Percentiles rank a stretch among this genome's conserved stretches.
Conservation (phyloP, 106 monocot genomes). For the Xerophyta viscosa region DNA sequence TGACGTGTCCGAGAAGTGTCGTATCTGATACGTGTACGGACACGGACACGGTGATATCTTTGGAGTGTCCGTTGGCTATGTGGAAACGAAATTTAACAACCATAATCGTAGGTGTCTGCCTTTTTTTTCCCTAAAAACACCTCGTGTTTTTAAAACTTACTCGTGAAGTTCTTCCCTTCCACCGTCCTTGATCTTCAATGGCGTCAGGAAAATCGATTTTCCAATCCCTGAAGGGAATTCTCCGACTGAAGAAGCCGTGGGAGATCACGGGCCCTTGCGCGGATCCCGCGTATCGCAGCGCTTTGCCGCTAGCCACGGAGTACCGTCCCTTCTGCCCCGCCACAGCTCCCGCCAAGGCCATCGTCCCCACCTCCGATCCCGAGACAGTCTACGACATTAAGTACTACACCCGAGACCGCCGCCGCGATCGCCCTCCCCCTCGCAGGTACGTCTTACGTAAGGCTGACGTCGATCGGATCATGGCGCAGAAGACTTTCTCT, state of each 20-base stretch:
- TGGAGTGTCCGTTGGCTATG: no score
- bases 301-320: slow-evolving; percentile 65
- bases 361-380: slow-evolving; percentile 76
- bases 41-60: no score
- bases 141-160: no score
- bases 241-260: slow-evolving; percentile 76
- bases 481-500: slow-evolving; percentile 61
- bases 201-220: slow-evolving; percentile 35
- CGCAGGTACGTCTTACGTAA: slow-evolving; percentile 51
- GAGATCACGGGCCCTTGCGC: slow-evolving; percentile 94
- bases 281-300: slow-evolving; percentile 64
- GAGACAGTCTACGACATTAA: slow-evolving; percentile 86
- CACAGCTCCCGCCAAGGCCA: slow-evolving; percentile 34
- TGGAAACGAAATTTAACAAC: no score
- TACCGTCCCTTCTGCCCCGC: slow-evolving; percentile 88
- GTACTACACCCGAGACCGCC: slow-evolving; percentile 75
- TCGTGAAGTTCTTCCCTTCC: no score
- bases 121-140: no score
- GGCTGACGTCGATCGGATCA: slow-evolving; percentile 62
- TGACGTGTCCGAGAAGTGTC: no score
- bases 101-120: no score
- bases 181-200: no score
- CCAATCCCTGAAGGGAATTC: slow-evolving; percentile 35
- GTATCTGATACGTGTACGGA: no score
- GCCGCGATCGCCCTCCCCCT: slow-evolving; percentile 72